Evolutionary conservation across 345 rosid genomes (phyloP), one percentile per base, ranked within the genome.

Genomic region (Firmiana major): DNA sequence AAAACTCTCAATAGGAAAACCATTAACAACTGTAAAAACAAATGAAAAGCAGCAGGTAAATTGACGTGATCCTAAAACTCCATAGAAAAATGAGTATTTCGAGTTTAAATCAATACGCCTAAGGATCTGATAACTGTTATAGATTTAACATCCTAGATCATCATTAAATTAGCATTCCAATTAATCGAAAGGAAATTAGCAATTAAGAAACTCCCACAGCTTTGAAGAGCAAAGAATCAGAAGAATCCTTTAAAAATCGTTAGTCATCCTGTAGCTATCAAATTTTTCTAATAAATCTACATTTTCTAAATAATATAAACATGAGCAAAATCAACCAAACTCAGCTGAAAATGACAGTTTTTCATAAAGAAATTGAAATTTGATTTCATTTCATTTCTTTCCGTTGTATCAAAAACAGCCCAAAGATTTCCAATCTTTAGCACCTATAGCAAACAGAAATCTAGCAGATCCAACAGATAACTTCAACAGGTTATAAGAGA

Each of bases 401-500:
- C 42, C 12, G 7, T 16, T 28, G 1, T 9, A 62, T 63, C 36
- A 58, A 34, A 58, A 6, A 6, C 36, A 77, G 9, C 15, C 17
- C 64, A 57, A 57, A 72, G 46, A 9, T 38, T 54, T 49, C 51
- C 36, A 57, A 48, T 49, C 42, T 65, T 63, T 66, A 40, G n/a
- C 34, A 9, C 49, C 43, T 16, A 16, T 48, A 49, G 28, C 17
- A 67, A 64, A 19, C 38, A 63, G 22, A 54, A 75, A 46, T 38
- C 21, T 45, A 42, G 31, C 24, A 43, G 81, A 86, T 84, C 81
- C 43, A 84, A 79, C 68, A 70, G 74, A 80, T 16, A 55, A 43
- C 66, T 53, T 31, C 60, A 79, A 6, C 36, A 26, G 7, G 75
- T 46, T 7, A n/a, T 9, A 73, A 51, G 34, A 54, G 6, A 40